A percentile compares a stretch with the other conserved stretches of the same genome.
Conservation (phyloP, 805 yeast genomes). For the Candida odintsovae region DNA sequence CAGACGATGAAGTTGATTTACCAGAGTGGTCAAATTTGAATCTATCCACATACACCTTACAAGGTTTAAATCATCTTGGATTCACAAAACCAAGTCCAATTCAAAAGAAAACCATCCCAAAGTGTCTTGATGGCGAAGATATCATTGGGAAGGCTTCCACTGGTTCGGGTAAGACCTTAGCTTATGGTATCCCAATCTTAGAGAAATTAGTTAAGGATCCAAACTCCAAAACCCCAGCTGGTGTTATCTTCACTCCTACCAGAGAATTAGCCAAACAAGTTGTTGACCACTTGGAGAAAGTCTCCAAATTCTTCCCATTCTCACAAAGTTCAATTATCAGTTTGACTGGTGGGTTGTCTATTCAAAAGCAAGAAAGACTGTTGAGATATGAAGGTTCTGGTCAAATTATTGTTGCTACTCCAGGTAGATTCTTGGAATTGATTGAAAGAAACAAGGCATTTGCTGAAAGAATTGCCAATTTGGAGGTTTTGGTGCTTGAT, state of each 20-base stretch:
- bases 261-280: constrained; percentile 96
- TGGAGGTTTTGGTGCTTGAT: constrained; percentile 65
- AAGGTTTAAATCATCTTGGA: constrained; percentile 52
- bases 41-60: constrained; percentile 51
- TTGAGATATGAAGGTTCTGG: constrained; percentile 64
- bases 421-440: constrained; percentile 87
- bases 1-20: constrained; percentile 34
- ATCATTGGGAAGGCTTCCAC: constrained; percentile 95
- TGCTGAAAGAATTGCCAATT: constrained; percentile 34
- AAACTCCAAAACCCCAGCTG: constrained; percentile 47
- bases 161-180: constrained; percentile 96
- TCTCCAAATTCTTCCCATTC: constrained; percentile 48
- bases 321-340: constrained; percentile 57
- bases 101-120: constrained; percentile 71
- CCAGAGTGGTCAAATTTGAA: constrained; percentile 54
- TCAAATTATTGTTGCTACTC: constrained; percentile 81
- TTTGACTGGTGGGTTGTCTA: constrained; percentile 91
- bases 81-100: constrained; percentile 78
- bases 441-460: constrained; percentile 51
- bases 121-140: constrained; percentile 67
- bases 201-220: constrained; percentile 46
- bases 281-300: constrained; percentile 60
- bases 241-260: constrained; percentile 87
- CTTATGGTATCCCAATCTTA: constrained; percentile 88
- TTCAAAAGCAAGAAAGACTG: constrained; percentile 86